phyloP scores from a whole-genome alignment of 108 stramenopile species.

The Epithemia pelagica region DNA sequence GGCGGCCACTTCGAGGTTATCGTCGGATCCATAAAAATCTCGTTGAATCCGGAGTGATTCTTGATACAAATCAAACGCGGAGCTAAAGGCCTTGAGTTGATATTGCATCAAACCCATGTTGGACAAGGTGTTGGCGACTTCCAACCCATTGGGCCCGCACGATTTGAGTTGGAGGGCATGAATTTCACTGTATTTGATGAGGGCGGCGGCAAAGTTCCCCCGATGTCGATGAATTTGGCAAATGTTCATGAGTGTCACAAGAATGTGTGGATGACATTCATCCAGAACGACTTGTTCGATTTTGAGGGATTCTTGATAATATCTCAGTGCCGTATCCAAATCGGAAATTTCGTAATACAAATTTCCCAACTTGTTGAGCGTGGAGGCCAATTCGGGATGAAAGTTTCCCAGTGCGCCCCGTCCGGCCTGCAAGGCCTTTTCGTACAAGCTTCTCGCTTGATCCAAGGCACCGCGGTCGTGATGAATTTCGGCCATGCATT shows the following conservation, averaged over 20 bases:
- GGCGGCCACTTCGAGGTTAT: slow-evolving; percentile 44
- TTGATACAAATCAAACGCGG: slow-evolving; percentile 53
- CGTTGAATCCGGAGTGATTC: slow-evolving; percentile 41
- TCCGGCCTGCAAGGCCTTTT: slow-evolving; percentile 24
- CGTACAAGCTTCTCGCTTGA: slow-evolving; percentile 31
- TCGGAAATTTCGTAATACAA: slow-evolving; percentile 51
- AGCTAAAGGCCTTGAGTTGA: slow-evolving; percentile 26
- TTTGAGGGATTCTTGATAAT: slow-evolving; percentile 47
- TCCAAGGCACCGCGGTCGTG: slow-evolving; percentile 37
- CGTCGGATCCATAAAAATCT: slow-evolving; percentile 33
- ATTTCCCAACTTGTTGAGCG: slow-evolving; percentile 68
- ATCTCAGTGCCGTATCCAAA: slow-evolving; percentile 41
- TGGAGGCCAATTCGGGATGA: slow-evolving; percentile 61
- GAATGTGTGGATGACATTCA: slow-evolving; percentile 39
- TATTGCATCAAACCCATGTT: slow-evolving; percentile 53
- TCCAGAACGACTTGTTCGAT: slow-evolving; percentile 44
- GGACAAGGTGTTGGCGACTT: slow-evolving; percentile 37
- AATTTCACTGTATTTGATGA: slow-evolving; percentile 34
- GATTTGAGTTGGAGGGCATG: slow-evolving; percentile 22
- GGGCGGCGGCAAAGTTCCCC: slow-evolving; percentile 27
- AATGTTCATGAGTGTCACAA: slow-evolving; percentile 37
- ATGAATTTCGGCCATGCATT: slow-evolving; percentile 59
- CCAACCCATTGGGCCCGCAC: slow-evolving; percentile 25
- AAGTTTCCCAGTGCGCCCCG: slow-evolving; percentile 27
- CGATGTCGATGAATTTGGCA: slow-evolving; percentile 31